Base-by-base conservation (phyloP, 192 early-diverging fungal genomes). In the Lobosporangium transversale region DNA sequence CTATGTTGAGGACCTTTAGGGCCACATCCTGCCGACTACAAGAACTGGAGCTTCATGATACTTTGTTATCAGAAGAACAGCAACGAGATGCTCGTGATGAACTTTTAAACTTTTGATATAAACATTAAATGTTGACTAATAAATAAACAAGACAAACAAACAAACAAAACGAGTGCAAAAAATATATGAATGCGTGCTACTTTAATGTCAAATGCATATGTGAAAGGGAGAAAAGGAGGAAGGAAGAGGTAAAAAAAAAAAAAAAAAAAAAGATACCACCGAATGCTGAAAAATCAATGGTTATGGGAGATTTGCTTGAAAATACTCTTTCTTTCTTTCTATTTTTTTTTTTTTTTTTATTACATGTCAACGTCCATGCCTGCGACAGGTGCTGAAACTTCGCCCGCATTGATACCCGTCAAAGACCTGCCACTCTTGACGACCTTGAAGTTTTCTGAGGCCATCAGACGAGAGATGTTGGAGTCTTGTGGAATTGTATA, bases 401-500 rank as follows among this genome's bases (percentile, higher is more conserved):
- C 76, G 11, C 55, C 11, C 9, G 60, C 43, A 20, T 58, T 55
- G 12, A 81, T 62, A 17, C 70, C 71, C 10, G 60, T 50, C 33
- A 79, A 36, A 18, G 67, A 51, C 62, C 68, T 83, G 48, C 70
- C 68, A 17, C 66, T 27, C 65, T 81, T 76, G 43, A 80, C 61
- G 30, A 62, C 62, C 58, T 68, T 60, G 60, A 80, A 53, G 20
- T 51, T 36, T 43, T 78, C 74, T 17, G 61, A 45, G 30, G 76
- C 79, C 59, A 87, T 56, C 15, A 85, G 27, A 5, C 37, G 50
- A n/a, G 82, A 80, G 24, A 79, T 50, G 31, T 48, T 56, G 1
- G 79, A 65, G 18, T 84, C 80, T 11, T 52, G 66, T 0, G 76
- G 80, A 45, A 94, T 82, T n/a, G 63, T 68, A 36, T 85, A 86